Evolutionary conservation across 495 filamentous ascomycete genomes (phyloP).

Genomic region (Amphirosellinia nigrospora): DNA sequence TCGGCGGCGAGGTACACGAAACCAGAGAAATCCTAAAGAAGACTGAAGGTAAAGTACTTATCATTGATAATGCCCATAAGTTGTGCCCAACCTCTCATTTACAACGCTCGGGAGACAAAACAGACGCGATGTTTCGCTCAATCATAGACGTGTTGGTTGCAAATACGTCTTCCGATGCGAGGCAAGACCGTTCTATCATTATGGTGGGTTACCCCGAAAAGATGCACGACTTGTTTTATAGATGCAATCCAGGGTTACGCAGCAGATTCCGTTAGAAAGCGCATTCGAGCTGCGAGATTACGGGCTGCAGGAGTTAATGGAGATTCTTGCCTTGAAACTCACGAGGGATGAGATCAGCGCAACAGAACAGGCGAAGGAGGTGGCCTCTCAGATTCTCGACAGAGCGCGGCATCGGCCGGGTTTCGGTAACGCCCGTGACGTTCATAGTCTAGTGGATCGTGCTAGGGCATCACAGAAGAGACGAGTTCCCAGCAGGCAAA

Average conservation of each 20-base stretch:
- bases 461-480: conserved; percentile 54
- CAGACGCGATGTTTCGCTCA: too few relatives aligned
- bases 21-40: conserved; percentile 74
- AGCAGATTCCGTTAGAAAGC: conserved; percentile 73
- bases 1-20: conserved; percentile 63
- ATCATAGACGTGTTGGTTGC: conserved; percentile 83
- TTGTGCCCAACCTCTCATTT: too few relatives aligned
- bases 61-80: conserved; percentile 83
- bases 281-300: conserved; percentile 79
- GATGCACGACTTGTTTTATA: conserved; percentile 80
- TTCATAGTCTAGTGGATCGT: conserved; percentile 68
- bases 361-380: conserved; percentile 47
- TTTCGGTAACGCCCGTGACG: conserved; percentile 67
- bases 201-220: conserved; percentile 82
- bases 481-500: too few relatives aligned
- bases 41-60: conserved; percentile 71
- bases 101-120: conserved; percentile 57
- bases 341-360: conserved; percentile 52
- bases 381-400: conserved; percentile 57
- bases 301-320: conserved; percentile 58
- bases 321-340: conserved; percentile 66
- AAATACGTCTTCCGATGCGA: conserved; percentile 76
- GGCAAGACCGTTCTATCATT: conserved; percentile 79
- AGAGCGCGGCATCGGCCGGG: conserved; percentile 61
- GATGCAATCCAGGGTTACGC: conserved; percentile 76